Base-by-base conservation (phyloP, 495 filamentous ascomycete species). In the Aspergillus nidulans region DNA sequence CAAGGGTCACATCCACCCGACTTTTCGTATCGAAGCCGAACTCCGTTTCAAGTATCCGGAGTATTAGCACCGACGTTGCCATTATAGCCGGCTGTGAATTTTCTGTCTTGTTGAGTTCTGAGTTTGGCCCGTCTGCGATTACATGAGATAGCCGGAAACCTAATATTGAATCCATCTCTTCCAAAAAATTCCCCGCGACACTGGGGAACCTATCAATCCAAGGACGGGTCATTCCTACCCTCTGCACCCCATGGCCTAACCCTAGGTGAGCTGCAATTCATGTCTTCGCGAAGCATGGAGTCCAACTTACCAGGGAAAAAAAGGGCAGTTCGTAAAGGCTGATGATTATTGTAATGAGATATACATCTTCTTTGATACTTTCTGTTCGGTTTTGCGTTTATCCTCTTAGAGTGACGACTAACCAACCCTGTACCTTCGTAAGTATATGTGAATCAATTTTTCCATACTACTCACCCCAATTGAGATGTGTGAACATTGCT, bases 11-110 rank as follows among this genome's bases (percentile, higher is more conserved):
- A 66, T 96, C 88, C 2, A 86, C 83, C 18, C 86, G 72, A 26
- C 88, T 81, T 8, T 72, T 67, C 7, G 81, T 80, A 41, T 84
- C 71, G 69, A 97, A 95, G 13, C 79, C 85, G 59, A 91, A 96
- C 43, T 96, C 87, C 30, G 82, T 68, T 69, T 97, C 90, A 47
- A 98, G 80, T 52, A 98, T 87, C 44, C 90, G 86, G 30, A 97
- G 82, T 58, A 97, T 95, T 21, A 96, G 75, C 61, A 97, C 81
- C 21, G 89, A 95, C 5, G 90, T 90, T 13, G 92, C 89, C 87
- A 98, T 92, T 68, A 97, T 94, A 44, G 94, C 92, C 0, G 94
- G 94, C 69, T 98, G 94, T 9, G 94, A 87, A 63, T 96, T 90
- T 54, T 86, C 83, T 12, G 94, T 97, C 45, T 81, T 79, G 34